These are phyloP conservation scores for Ophiognomonia clavigignenti-juglandacearum DNA, from an alignment of 2,329 filamentous ascomycete genomes.

Conservation along the genomic window DNA sequence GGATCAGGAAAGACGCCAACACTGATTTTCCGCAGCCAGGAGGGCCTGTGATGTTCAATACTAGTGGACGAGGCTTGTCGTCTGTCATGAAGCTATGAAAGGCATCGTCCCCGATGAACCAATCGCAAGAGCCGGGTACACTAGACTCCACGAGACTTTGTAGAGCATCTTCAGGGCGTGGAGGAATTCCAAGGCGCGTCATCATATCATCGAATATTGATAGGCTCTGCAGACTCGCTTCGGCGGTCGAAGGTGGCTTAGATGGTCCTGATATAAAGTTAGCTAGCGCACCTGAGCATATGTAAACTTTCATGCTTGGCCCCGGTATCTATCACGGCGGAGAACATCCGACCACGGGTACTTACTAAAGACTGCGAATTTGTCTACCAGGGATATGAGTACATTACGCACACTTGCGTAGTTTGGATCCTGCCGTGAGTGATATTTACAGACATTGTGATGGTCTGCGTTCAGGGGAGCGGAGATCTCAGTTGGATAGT, in stretches of 20 bases:
- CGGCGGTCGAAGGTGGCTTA: background rate
- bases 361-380: background rate
- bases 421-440: background rate
- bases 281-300: background rate
- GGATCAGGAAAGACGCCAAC: conserved; percentile 14
- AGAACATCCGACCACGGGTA: background rate
- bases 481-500: background rate
- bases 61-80: background rate
- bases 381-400: background rate
- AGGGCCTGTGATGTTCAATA: conserved; percentile 12
- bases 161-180: background rate
- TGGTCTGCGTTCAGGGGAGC: background rate
- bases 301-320: too few relatives aligned
- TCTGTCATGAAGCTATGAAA: conserved; percentile 7
- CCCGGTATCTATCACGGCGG: background rate
- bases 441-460: background rate
- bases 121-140: conserved; percentile 2
- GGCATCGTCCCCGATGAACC: conserved; percentile 8
- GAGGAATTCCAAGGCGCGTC: background rate
- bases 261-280: background rate
- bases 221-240: background rate
- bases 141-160: background rate
- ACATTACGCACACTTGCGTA: background rate
- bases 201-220: background rate
- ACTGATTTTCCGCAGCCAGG: conserved; percentile 16